phyloP scores from a whole-genome alignment of 2,329 filamentous ascomycete species.

The Bipolaris cookei region DNA sequence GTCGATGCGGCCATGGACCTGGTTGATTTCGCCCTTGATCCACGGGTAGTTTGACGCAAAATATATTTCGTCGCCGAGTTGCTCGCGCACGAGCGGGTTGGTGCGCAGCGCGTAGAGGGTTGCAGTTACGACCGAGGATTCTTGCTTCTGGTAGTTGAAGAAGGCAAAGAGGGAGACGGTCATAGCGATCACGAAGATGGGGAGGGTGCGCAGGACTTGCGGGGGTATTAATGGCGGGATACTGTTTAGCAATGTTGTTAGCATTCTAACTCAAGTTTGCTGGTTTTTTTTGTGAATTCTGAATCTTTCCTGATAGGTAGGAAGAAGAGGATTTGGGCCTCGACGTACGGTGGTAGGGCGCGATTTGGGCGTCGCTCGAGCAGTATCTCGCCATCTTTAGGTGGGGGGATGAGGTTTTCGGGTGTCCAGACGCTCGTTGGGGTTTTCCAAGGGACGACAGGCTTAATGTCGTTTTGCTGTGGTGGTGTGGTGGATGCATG shows the following conservation, averaged over 20 bases:
- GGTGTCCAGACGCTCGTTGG: slow-evolving; percentile 49
- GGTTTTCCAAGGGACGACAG: slow-evolving; percentile 48
- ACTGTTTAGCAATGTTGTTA: slow-evolving; percentile 19
- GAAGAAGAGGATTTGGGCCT: neutral
- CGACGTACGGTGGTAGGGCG: slow-evolving; percentile 43
- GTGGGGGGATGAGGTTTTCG: slow-evolving; percentile 45
- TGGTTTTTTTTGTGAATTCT: neutral
- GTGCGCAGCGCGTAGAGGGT: slow-evolving; percentile 92
- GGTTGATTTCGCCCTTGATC: slow-evolving; percentile 76
- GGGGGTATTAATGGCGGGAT: slow-evolving; percentile 44
- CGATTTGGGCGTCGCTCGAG: slow-evolving; percentile 44
- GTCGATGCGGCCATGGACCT: slow-evolving; percentile 88
- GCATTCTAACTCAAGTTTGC: neutral
- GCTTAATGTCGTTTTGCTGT: slow-evolving; percentile 21
- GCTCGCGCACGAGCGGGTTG: slow-evolving; percentile 72
- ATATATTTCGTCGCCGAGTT: slow-evolving; percentile 74
- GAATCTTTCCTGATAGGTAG: no score
- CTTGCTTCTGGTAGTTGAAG: slow-evolving; percentile 99
- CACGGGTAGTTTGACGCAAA: slow-evolving; percentile 58
- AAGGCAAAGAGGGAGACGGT: slow-evolving; percentile 78
- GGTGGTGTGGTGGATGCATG: slow-evolving; percentile 31
- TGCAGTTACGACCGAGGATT: slow-evolving; percentile 79
- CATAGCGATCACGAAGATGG: slow-evolving; percentile 78
- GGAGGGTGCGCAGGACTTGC: slow-evolving; percentile 66
- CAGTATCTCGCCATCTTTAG: slow-evolving; percentile 45